Evolutionary conservation across 73 alveolate genomes (phyloP), one percentile per base, ranked within the genome.

Genomic region (Stentor roeselii): DNA sequence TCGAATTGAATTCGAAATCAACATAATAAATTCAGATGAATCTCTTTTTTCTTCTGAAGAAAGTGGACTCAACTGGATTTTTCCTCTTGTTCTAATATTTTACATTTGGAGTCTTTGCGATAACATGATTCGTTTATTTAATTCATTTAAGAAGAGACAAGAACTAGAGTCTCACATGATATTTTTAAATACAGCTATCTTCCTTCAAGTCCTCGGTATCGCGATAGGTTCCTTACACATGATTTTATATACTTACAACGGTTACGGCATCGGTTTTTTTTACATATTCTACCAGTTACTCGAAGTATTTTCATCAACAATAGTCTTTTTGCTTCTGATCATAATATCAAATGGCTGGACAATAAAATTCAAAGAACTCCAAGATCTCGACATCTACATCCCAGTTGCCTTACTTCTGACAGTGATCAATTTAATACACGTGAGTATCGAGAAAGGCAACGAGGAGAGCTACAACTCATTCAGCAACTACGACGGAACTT

Each of bases 311-410:
- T 58, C 92, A 2, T 50, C 78, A 86, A 39, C 82, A 15, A 40
- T 86, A 32, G 67, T 83, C 2, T 59, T 74, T 61, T 36, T 41
- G n/a, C 31, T 21, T n/a, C 39, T 76, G 60, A 39, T 76, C n/a
- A 39, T 76, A 1, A 78, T 86, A 36, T 75, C 92, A 42, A 75
- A 82, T 85, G 92, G 92, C 27, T 86, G 92, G 91, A 30, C 82
- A 3, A 83, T 86, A 2, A 86, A 40, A 36, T 86, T 59, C 41
- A 86, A 39, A 34, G 88, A 86, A 37, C 61, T 86, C 36, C 90
- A 75, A 14, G 88, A 86, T 60, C 37, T 82, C 34, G 92, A 86
- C 39, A 58, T 61, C 32, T 80, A 39, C 30, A 61, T 86, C 0
- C 90, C 90, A 3, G 36, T 83, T 36, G 37, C 82, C 31, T 50